Percentiles rank a stretch among this genome's conserved stretches.
Evolutionary conservation across 1,284 basidiomycete species (phyloP).

Genomic region (Rhodotorula sp.): DNA sequence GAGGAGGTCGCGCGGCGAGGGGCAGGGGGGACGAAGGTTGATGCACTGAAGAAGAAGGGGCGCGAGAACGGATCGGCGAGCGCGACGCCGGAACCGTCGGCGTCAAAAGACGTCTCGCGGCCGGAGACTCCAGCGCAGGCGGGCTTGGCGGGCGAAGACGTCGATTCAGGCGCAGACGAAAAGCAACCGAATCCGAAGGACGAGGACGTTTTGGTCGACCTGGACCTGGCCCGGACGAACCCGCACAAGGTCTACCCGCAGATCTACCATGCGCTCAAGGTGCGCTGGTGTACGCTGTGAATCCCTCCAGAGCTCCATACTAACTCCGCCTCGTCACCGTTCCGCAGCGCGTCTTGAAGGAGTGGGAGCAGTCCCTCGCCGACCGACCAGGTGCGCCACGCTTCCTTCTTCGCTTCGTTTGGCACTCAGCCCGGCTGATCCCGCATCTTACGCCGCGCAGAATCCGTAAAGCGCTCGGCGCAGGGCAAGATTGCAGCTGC

Average conservation of each 20-base stretch:
- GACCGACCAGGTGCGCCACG: conserved; percentile 61
- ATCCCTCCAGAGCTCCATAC: background rate
- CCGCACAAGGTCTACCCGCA: conserved; percentile 96
- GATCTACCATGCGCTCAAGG: conserved; percentile 94
- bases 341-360: conserved; percentile 68
- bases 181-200: conserved; percentile 42
- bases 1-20: conserved; percentile 63
- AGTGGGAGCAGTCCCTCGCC: conserved; percentile 94
- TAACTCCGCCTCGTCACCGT: background rate
- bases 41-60: background rate
- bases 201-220: conserved; percentile 63
- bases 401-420: conserved; percentile 55
- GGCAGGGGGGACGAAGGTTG: background rate
- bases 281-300: conserved; percentile 31
- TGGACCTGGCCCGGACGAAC: conserved; percentile 80
- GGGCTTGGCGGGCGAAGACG: conserved; percentile 34
- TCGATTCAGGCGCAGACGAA: background rate
- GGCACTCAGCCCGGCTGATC: background rate
- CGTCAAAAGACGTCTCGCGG: conserved; percentile 6
- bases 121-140: conserved; percentile 55
- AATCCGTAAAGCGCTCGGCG: conserved; percentile 71
- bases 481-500: conserved; percentile 93
- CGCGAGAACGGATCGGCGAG: conserved; percentile 8
- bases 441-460: conserved; percentile 32
- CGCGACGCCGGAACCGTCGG: conserved; percentile 49